These are phyloP conservation scores for Aspergillus bertholletiae DNA, from an alignment of 495 filamentous ascomycete genomes.

Conservation along the genomic window DNA sequence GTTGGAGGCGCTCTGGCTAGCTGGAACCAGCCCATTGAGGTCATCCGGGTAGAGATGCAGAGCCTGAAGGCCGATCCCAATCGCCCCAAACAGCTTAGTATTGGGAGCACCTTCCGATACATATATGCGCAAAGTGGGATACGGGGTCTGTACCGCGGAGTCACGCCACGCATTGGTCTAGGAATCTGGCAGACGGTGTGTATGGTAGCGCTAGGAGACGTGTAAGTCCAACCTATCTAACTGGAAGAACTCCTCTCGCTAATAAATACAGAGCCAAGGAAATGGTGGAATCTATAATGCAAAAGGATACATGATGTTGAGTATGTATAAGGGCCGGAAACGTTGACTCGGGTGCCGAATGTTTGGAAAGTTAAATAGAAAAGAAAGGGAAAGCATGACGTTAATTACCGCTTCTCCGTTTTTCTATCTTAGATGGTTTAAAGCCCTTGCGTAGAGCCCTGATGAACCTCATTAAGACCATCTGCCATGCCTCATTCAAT, in stretches of 20 bases:
- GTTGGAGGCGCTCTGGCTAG: conserved; percentile 13
- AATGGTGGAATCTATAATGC: background rate
- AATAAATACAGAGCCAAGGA: background rate
- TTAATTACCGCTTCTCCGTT: too few relatives aligned
- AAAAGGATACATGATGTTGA: background rate
- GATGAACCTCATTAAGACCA: too few relatives aligned
- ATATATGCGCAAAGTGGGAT: conserved; percentile 7
- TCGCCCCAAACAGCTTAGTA: conserved; percentile 9
- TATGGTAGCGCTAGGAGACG: conserved; percentile 17
- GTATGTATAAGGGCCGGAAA: background rate
- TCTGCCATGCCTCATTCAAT: background rate
- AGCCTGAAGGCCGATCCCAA: conserved; percentile 15
- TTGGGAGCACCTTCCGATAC: conserved; percentile 9
- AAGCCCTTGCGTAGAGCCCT: too few relatives aligned
- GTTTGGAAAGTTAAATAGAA: too few relatives aligned
- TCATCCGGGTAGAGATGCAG: conserved; percentile 17
- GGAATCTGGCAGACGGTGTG: conserved; percentile 16
- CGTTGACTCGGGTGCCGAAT: background rate
- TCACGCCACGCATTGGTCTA: conserved; percentile 15
- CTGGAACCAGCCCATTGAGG: conserved; percentile 21
- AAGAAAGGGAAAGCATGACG: too few relatives aligned
- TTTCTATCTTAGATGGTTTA: too few relatives aligned
- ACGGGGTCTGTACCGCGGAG: conserved; percentile 12
- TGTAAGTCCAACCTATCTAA: background rate
- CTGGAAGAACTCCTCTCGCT: background rate